Evolutionary conservation across 805 yeast genomes (phyloP).

Genomic region (Schizosaccharomyces lindneri): DNA sequence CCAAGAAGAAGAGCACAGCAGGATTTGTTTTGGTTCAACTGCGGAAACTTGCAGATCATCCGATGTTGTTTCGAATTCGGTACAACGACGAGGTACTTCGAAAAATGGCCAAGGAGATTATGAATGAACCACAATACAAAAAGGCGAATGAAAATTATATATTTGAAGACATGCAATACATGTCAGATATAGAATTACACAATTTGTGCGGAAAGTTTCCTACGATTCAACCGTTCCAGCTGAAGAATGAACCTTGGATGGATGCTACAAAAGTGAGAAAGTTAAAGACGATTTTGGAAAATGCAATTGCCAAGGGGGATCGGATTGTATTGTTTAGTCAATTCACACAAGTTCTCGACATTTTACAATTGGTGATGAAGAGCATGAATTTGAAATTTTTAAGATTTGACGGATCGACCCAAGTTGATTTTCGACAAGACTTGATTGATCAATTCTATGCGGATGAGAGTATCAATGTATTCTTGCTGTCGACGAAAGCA

Average conservation of each 20-base stretch:
- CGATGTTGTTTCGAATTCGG: slow-evolving; percentile 47
- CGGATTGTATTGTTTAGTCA: slow-evolving; percentile 69
- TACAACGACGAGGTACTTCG: slow-evolving; percentile 31
- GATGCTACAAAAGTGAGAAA: slow-evolving; percentile 39
- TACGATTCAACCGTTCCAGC: slow-evolving; percentile 27
- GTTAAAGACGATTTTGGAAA: slow-evolving; percentile 31
- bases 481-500: slow-evolving; percentile 77
- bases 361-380: slow-evolving; percentile 52
- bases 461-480: slow-evolving; percentile 59
- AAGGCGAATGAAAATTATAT: slow-evolving; percentile 53
- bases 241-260: slow-evolving; percentile 24
- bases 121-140: slow-evolving; percentile 51
- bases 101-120: slow-evolving; percentile 53
- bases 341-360: slow-evolving; percentile 78
- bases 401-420: slow-evolving; percentile 74
- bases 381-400: slow-evolving; percentile 42
- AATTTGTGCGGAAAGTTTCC: slow-evolving; percentile 51
- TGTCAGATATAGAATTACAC: slow-evolving; percentile 79
- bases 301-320: slow-evolving; percentile 29
- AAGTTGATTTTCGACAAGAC: slow-evolving; percentile 81
- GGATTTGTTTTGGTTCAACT: slow-evolving; percentile 45
- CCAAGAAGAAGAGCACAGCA: not conserved
- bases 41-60: slow-evolving; percentile 84
- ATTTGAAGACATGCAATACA: slow-evolving; percentile 79
- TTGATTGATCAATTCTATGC: slow-evolving; percentile 74